phyloP scores from a whole-genome alignment of 208 protist genomes.

The Acanthamoeba polyphaga region DNA sequence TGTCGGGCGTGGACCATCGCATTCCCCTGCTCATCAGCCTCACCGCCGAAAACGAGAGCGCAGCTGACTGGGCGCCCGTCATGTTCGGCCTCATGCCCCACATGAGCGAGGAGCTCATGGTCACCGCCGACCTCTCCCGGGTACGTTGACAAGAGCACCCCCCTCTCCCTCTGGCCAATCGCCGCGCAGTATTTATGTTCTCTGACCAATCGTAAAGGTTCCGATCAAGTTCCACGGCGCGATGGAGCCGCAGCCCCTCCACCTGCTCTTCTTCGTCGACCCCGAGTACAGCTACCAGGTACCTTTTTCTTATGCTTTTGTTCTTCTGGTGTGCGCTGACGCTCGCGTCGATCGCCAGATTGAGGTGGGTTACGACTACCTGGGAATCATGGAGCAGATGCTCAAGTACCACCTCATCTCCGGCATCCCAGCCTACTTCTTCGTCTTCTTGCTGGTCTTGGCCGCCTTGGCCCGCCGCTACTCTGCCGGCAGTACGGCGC shows the following conservation, averaged over 20 bases:
- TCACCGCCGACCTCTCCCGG: not conserved
- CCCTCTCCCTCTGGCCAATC: not conserved
- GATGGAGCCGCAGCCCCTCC: not conserved
- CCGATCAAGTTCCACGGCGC: constrained; percentile 69
- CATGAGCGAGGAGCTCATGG: constrained; percentile 47
- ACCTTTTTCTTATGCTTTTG: not conserved
- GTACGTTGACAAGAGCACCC: not conserved
- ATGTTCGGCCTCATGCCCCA: constrained; percentile 38
- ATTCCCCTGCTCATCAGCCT: not conserved
- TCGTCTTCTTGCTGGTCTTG: constrained; percentile 38
- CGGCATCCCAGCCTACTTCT: not conserved
- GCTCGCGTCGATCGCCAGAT: not conserved
- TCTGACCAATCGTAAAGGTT: not conserved
- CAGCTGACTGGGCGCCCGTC: not conserved
- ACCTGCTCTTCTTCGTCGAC: constrained; percentile 40
- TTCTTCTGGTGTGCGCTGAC: no score
- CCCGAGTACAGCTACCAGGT: not conserved
- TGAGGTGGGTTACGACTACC: constrained; percentile 42
- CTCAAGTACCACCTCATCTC: constrained; percentile 47
- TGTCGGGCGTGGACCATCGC: constrained; percentile 5
- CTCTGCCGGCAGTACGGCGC: not conserved
- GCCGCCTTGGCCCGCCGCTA: not conserved
- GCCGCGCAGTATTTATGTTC: no score
- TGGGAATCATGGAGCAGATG: constrained; percentile 56
- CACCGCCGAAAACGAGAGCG: not conserved